Conservation (phyloP, 2,329 filamentous ascomycete species). For the Sporothrix pseudoabietina region DNA sequence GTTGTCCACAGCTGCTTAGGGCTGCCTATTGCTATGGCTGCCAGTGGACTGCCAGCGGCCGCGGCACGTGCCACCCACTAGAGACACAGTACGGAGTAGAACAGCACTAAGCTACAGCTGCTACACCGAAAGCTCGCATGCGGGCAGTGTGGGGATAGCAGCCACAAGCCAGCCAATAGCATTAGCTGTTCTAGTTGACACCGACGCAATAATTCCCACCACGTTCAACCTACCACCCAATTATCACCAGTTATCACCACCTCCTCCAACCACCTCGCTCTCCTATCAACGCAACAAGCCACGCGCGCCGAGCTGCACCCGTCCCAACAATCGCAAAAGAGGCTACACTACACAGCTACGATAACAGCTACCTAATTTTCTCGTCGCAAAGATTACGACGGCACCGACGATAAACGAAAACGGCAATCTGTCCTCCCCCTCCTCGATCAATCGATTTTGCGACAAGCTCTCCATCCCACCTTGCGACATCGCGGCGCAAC, state of each 20-base stretch:
- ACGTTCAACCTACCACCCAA: neutral
- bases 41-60: neutral
- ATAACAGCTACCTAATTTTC: neutral
- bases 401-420: neutral
- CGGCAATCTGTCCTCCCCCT: neutral
- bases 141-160: neutral
- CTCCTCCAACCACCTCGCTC: slow-evolving; percentile 9
- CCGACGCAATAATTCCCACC: slow-evolving; percentile 21
- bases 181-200: slow-evolving; percentile 10
- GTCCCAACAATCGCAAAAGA: neutral
- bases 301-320: slow-evolving; percentile 16
- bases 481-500: neutral
- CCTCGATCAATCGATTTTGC: neutral
- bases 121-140: neutral
- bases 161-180: neutral
- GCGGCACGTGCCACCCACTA: slow-evolving; percentile 6
- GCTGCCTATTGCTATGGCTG: neutral
- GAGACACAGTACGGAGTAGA: neutral
- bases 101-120: neutral
- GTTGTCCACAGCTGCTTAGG: neutral
- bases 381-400: neutral
- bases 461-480: neutral
- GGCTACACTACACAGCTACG: slow-evolving; percentile 6
- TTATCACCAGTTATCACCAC: slow-evolving; percentile 6
- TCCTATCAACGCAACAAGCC: slow-evolving; percentile 8